Conservation (phyloP, 345 rosid species). For the Hevea brasiliensis region DNA sequence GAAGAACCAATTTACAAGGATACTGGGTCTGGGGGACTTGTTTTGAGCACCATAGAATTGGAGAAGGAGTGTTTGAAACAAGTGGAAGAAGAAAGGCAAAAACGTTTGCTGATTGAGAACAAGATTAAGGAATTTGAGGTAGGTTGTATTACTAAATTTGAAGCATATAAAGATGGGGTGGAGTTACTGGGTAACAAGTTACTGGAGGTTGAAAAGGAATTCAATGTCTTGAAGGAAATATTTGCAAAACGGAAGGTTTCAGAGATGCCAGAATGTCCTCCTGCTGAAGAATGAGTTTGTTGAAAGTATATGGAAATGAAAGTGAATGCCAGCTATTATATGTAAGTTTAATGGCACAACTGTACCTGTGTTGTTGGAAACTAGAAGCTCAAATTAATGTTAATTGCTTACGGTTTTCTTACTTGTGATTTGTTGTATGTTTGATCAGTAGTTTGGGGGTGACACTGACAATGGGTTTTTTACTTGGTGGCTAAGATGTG, state of each 20-base stretch:
- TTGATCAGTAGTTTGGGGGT: not conserved
- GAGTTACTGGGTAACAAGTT: conserved; percentile 35
- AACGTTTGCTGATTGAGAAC: conserved; percentile 35
- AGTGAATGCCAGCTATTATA: not conserved
- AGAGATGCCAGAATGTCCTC: conserved; percentile 30
- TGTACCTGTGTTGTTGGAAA: not conserved
- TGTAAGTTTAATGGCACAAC: not conserved
- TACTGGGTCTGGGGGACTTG: conserved; percentile 77
- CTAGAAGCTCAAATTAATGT: not conserved
- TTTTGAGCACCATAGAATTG: conserved; percentile 60
- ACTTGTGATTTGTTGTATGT: not conserved
- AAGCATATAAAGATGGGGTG: conserved; percentile 32
- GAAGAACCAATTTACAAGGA: conserved; percentile 74
- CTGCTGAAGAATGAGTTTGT: conserved; percentile 23
- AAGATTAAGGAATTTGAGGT: conserved; percentile 55
- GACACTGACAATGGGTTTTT: not conserved
- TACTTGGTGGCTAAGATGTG: not conserved
- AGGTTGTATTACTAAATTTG: conserved; percentile 35
- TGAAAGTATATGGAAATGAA: not conserved
- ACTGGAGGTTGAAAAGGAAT: conserved; percentile 37
- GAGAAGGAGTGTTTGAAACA: conserved; percentile 62
- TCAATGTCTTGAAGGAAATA: conserved; percentile 35
- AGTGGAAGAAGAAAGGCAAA: conserved; percentile 68
- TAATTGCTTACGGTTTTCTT: not conserved
- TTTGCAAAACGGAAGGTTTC: conserved; percentile 30